These are phyloP conservation scores for Anthoceros angustus DNA, from an alignment of 225 moss, liverwort and hornwort species.

Conservation along the genomic window DNA sequence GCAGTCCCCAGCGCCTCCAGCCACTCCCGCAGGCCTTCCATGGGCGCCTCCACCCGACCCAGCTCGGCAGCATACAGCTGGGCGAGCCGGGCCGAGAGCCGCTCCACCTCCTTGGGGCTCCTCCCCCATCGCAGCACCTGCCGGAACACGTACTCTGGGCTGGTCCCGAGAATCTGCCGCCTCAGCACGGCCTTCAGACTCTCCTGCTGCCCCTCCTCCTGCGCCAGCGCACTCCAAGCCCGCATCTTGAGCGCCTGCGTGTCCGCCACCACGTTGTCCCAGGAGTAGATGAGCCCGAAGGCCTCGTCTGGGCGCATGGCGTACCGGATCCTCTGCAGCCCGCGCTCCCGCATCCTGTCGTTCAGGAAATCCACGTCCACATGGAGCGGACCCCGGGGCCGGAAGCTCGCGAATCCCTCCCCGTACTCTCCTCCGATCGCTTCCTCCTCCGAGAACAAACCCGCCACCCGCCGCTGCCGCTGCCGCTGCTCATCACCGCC, in stretches of 20 bases:
- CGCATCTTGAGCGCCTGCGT: conserved; percentile 69
- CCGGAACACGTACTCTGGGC: conserved; percentile 38
- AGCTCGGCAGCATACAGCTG: conserved; percentile 68
- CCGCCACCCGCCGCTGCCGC: neutral
- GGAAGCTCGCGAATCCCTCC: neutral
- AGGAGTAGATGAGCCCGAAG: conserved; percentile 88
- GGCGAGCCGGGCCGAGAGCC: conserved; percentile 56
- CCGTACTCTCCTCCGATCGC: neutral
- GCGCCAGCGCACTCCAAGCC: conserved; percentile 75
- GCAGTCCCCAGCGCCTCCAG: conserved; percentile 75
- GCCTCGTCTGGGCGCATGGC: conserved; percentile 98
- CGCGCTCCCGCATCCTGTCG: conserved; percentile 92
- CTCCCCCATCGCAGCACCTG: conserved; percentile 36
- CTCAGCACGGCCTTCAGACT: conserved; percentile 36
- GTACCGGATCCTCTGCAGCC: conserved; percentile 83
- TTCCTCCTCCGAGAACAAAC: conserved; percentile 1
- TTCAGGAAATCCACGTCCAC: conserved; percentile 50
- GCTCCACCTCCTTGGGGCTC: conserved; percentile 33
- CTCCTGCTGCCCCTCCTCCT: conserved; percentile 45
- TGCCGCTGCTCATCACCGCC: neutral
- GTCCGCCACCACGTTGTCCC: conserved; percentile 93
- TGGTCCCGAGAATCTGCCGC: conserved; percentile 45
- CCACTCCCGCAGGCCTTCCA: conserved; percentile 80
- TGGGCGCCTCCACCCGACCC: conserved; percentile 45
- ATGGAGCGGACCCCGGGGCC: neutral